Conservation (phyloP, 2,329 filamentous ascomycete genomes). For the Epichloe aotearoae region DNA sequence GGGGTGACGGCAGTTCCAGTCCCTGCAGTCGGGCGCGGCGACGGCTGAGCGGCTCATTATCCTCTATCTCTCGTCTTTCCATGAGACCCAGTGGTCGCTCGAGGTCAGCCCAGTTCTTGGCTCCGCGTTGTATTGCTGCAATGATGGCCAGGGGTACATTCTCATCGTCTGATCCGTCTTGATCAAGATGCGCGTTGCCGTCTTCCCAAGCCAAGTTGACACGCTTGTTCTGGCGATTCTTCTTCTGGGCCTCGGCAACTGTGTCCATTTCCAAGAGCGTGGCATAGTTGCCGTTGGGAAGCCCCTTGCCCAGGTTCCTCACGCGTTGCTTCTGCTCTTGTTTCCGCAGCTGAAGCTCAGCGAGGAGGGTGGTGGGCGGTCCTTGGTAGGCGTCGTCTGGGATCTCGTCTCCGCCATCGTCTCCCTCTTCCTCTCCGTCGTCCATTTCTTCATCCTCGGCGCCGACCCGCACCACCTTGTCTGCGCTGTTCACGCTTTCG, state of each 20-base stretch:
- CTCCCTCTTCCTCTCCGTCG: conserved; percentile 22
- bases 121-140: conserved; percentile 44
- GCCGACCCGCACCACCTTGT: conserved; percentile 5
- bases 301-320: conserved; percentile 41
- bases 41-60: conserved; percentile 76
- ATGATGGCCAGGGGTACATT: conserved; percentile 82
- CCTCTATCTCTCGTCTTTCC: conserved; percentile 73
- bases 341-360: conserved; percentile 84
- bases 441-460: conserved; percentile 16
- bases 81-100: conserved; percentile 60
- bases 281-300: conserved; percentile 71
- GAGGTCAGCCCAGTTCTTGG: conserved; percentile 37
- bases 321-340: conserved; percentile 74
- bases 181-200: conserved; percentile 31
- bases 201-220: conserved; percentile 90
- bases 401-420: conserved; percentile 28
- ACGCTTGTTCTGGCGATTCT: conserved; percentile 58
- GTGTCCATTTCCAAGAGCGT: conserved; percentile 85
- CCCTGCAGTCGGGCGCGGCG: conserved; percentile 65
- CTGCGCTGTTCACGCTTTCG: conserved; percentile 4
- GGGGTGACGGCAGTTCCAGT: conserved; percentile 29
- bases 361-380: conserved; percentile 77
- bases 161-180: conserved; percentile 51
- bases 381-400: conserved; percentile 46
- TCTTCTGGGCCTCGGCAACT: conserved; percentile 72